A percentile compares a stretch with the other conserved stretches of the same genome.
Evolutionary conservation across 331 rosid species (phyloP).

Genomic region (Quercus lobata): DNA sequence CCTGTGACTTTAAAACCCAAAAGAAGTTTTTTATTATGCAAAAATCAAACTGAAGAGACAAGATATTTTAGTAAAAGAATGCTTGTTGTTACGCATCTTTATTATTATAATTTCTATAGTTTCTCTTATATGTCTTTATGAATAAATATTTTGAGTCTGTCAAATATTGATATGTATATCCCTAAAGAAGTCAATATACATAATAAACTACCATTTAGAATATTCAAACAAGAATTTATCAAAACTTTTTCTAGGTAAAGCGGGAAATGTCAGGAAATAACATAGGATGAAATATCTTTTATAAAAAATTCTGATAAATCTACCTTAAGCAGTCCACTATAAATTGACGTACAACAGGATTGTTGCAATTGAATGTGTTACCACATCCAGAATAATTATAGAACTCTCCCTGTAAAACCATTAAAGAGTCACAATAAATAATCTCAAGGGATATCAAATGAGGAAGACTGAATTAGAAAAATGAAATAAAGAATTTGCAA

Average conservation of each 20-base stretch:
- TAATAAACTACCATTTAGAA: not conserved
- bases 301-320: not conserved
- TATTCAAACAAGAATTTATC: not conserved
- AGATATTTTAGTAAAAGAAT: not conserved
- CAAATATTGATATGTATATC: not conserved
- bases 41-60: not conserved
- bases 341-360: conserved; percentile 85
- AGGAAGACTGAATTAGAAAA: conserved; percentile 6
- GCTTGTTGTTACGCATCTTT: not conserved
- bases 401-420: conserved; percentile 74
- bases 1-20: not conserved
- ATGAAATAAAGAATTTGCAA: conserved; percentile 13
- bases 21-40: not conserved
- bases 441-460: not conserved
- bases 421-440: conserved; percentile 3
- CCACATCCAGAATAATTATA: conserved; percentile 99
- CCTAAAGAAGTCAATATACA: not conserved
- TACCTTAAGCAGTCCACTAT: conserved; percentile 93
- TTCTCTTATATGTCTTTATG: not conserved
- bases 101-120: not conserved
- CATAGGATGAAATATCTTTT: not conserved
- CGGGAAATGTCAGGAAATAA: not conserved
- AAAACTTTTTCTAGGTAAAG: not conserved
- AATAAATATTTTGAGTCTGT: not conserved
- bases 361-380: conserved; percentile 95